Evolutionary conservation across 306 rosid species (phyloP), one percentile per base, ranked within the genome.

Genomic region (Quercus ilex): DNA sequence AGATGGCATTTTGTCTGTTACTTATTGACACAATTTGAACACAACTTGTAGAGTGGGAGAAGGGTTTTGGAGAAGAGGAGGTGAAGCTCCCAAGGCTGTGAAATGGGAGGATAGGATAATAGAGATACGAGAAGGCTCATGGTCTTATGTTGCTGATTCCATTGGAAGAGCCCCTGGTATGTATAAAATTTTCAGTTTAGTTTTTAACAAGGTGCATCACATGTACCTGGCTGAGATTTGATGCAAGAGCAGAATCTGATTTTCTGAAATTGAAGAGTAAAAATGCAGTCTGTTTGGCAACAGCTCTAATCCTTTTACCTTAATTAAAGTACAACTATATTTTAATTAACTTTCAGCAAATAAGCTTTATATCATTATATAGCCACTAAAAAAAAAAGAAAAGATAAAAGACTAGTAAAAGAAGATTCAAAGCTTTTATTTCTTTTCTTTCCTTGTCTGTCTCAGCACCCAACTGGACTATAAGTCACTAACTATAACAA

Each of bases 11-110:
- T 51, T 67, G 31, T 65, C 75, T 55, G 15, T 52, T 78, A 35
- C 63, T 74, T 17, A 74, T 38, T 12, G 53, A 46, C 53, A 79
- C 46, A 71, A 69, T 64, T 64, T 73, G 80, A 59, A 68, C 73
- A 69, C 81, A 62, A 82, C 77, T 71, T 86, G 64, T 80, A 95
- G 99, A 89, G 84, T 92, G 58, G 99, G 92, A 80, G 91, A 85
- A 73, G 97, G 99, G 38, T 90, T 92, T 85, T 95, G 99, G 99
- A 95, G 99, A 76, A 90, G 99, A 90, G 97, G 99, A 60, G 90
- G 86, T 20, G 97, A 95, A 91, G 79, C 74, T 63, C 99, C 99
- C 49, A 71, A 87, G 10, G 84, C 84, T 38, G 93, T 95, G 81
- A 95, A 95, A 84, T 90, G 97, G 97, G 99, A 92, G 78, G 94